These are phyloP conservation scores for Auriscalpium orientale DNA, from an alignment of 768 basidiomycete species.

Conservation along the genomic window DNA sequence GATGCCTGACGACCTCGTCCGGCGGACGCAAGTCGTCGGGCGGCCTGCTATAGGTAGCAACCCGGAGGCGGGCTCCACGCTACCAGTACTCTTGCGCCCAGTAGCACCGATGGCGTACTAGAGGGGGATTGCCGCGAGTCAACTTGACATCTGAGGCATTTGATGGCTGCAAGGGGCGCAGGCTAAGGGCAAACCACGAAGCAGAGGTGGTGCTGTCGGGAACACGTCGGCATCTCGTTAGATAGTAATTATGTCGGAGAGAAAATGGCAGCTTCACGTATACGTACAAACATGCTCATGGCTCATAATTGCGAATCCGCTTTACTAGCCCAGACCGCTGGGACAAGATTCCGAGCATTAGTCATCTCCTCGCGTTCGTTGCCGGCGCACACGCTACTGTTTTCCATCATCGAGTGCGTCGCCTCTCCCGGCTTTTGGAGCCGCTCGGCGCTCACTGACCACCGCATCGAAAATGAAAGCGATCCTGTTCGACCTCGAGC, in stretches of 20 bases:
- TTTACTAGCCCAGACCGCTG: slow-evolving; percentile 16
- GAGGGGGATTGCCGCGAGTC: too few species aligned
- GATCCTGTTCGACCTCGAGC: slow-evolving; percentile 17
- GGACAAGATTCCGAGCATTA: slow-evolving; percentile 6
- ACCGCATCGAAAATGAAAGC: slow-evolving; percentile 16
- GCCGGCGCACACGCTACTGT: slow-evolving; percentile 11
- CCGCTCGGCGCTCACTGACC: background rate
- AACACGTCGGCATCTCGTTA: too few species aligned
- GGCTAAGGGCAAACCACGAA: too few species aligned
- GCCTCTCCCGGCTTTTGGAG: background rate
- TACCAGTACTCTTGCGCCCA: slow-evolving; percentile 1
- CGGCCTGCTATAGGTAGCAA: background rate
- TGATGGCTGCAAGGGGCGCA: too few species aligned
- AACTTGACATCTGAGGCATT: too few species aligned
- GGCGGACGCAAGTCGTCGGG: background rate
- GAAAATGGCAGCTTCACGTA: too few species aligned
- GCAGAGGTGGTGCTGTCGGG: too few species aligned
- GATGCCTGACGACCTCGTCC: background rate
- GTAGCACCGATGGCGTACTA: background rate
- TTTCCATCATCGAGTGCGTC: slow-evolving; percentile 13
- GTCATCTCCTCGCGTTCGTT: slow-evolving; percentile 10
- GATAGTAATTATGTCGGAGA: too few species aligned
- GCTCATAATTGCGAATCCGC: background rate
- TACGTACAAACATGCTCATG: too few species aligned
- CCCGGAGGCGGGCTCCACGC: background rate